Evolutionary conservation across 495 filamentous ascomycete genomes (phyloP), one percentile per base, ranked within the genome.

Genomic region (Neurospora sp.): DNA sequence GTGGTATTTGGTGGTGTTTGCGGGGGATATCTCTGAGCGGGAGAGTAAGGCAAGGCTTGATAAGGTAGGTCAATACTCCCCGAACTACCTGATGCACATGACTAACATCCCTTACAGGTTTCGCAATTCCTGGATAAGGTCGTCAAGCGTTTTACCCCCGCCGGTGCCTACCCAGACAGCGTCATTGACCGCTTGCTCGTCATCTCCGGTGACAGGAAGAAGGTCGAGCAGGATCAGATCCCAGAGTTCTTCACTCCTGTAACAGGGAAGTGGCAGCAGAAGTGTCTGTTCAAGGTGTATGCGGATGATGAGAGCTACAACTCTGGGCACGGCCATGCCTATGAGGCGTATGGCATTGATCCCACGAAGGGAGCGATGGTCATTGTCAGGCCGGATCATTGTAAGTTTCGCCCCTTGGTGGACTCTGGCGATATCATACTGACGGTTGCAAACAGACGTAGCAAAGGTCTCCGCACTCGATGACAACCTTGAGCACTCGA

Each of bases 221-320:
- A 84, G 42, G 77, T 89, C n/a, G 86, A 92, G 69, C 85, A 89
- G 44, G 84, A 89, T 27, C 80, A 87, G 69, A 89, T 92, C 6
- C 90, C 90, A 0, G 75, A 79, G 2, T 85, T 84, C 71, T 93
- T 92, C 76, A 88, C 84, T 69, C 90, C 90, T 0, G 78, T 84
- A 4, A 86, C 86, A 0, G 88, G 90, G 5, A 87, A 87, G 77
- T 90, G 87, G 81, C 83, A 84, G 42, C 88, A 91, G 39, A 84
- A 86, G 83, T 86, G 88, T 74, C 76, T 90, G 2, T 85, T 89
- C 71, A 92, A 92, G 73, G 85, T 89, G 5, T 92, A 86, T 78
- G 86, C 88, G 42, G 91, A 93, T 72, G 91, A 92, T 71, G 87
- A 90, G 72, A 89, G 86, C 78, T 90, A 91, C 79, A 88, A 91